phyloP scores from a whole-genome alignment of 208 protist species.

The Crithidia acanthocephali region DNA sequence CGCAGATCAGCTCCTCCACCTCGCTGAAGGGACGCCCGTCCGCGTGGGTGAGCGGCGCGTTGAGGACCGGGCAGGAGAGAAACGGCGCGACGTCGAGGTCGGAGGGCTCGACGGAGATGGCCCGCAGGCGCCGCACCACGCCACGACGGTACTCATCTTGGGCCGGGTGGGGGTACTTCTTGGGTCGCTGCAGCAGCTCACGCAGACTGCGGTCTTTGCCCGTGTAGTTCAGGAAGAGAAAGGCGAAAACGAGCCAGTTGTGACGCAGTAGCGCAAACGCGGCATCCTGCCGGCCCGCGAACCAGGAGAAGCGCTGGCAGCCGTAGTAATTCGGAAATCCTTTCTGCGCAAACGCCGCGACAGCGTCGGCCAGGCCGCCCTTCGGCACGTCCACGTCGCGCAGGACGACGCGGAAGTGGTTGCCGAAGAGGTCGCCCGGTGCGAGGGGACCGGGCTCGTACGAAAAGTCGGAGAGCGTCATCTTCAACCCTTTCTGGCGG shows the following conservation, averaged over 20 bases:
- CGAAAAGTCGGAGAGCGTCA: conserved; percentile 83
- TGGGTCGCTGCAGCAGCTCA: conserved; percentile 81
- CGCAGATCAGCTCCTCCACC: conserved; percentile 56
- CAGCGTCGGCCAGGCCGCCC: conserved; percentile 45
- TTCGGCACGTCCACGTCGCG: conserved; percentile 67
- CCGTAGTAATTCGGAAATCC: conserved; percentile 92
- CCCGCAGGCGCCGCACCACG: conserved; percentile 75
- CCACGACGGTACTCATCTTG: conserved; percentile 85
- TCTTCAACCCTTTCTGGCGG: conserved; percentile 36
- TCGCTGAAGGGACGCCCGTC: conserved; percentile 25
- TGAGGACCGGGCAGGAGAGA: conserved; percentile 58
- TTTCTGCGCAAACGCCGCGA: conserved; percentile 51
- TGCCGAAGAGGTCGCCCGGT: conserved; percentile 80
- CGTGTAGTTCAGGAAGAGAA: conserved; percentile 89
- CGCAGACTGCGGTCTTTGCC: conserved; percentile 57
- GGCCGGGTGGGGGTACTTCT: conserved; percentile 79
- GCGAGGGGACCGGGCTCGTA: conserved; percentile 67
- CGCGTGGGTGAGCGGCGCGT: conserved; percentile 34
- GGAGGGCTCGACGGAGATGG: conserved; percentile 62
- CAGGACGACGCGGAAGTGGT: conserved; percentile 84
- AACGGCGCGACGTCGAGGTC: conserved; percentile 82
- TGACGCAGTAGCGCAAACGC: conserved; percentile 82
- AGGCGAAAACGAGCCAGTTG: conserved; percentile 88
- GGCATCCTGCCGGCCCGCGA: conserved; percentile 75
- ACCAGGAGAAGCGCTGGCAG: conserved; percentile 91